Evolutionary conservation across 1,284 basidiomycete genomes (phyloP).

Genomic region (Rhodotorula sp.): DNA sequence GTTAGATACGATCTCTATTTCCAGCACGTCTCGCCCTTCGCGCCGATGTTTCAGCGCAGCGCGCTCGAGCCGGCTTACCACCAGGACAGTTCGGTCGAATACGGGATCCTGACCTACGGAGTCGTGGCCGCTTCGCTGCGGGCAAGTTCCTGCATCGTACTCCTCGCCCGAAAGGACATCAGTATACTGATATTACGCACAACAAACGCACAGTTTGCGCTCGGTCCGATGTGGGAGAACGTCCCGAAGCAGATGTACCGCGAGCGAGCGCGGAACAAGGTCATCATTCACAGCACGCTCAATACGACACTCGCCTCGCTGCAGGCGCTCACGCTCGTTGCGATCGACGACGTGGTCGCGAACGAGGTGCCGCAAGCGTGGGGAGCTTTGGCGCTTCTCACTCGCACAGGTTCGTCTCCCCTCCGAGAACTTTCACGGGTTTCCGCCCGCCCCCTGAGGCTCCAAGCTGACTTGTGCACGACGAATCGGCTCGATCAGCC

Average conservation of each 20-base stretch:
- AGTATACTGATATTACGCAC: no score
- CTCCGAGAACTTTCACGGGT: neutral
- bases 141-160: neutral
- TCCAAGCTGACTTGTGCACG: neutral
- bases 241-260: constrained; percentile 2
- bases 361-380: neutral
- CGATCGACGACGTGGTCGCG: constrained; percentile 4
- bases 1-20: neutral
- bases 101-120: neutral
- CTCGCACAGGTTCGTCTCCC: neutral
- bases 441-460: no score
- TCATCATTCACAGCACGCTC: neutral
- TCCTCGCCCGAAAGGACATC: neutral
- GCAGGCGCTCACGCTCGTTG: constrained; percentile 7
- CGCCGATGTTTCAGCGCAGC: neutral
- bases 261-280: neutral
- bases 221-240: neutral
- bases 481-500: neutral
- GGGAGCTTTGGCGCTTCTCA: neutral
- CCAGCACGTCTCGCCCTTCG: constrained; percentile 1
- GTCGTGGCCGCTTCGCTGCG: neutral
- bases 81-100: neutral
- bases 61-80: neutral
- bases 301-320: constrained; percentile 7
- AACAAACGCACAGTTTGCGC: neutral